Percentiles rank a stretch among this genome's conserved stretches.
phyloP scores from a whole-genome alignment of 2,329 filamentous ascomycete genomes.

The Colletotrichum ledebouriae region DNA sequence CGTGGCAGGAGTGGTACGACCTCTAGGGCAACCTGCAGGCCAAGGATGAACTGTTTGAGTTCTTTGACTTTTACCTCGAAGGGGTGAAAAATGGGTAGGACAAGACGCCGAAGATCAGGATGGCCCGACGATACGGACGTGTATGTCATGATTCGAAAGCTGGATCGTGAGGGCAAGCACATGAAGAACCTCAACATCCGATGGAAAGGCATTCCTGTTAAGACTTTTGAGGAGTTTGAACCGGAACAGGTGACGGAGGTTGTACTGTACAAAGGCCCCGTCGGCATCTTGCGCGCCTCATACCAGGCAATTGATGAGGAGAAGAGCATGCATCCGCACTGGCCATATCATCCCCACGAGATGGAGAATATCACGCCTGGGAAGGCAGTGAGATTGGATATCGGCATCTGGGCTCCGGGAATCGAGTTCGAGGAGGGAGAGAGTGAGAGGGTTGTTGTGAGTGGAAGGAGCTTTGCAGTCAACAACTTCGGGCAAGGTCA shows the following conservation, averaged over 20 bases:
- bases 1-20: no score
- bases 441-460: slow-evolving; percentile 43
- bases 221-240: slow-evolving; percentile 33
- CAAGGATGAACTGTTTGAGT: no score
- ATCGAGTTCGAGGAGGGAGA: slow-evolving; percentile 49
- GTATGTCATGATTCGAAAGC: slow-evolving; percentile 48
- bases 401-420: slow-evolving; percentile 49
- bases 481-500: slow-evolving; percentile 33
- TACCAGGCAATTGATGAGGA: slow-evolving; percentile 45
- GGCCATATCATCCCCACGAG: slow-evolving; percentile 44
- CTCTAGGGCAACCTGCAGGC: no score
- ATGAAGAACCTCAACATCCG: slow-evolving; percentile 48
- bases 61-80: no score
- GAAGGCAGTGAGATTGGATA: slow-evolving; percentile 46
- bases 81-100: no score
- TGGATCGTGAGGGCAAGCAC: slow-evolving; percentile 25
- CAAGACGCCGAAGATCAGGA: no score
- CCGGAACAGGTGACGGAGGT: slow-evolving; percentile 44
- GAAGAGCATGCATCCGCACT: slow-evolving; percentile 47
- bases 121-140: slow-evolving; percentile 55
- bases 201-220: slow-evolving; percentile 42
- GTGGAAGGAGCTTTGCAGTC: slow-evolving; percentile 45
- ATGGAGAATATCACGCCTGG: slow-evolving; percentile 43
- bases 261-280: slow-evolving; percentile 46
- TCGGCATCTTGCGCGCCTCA: slow-evolving; percentile 46